Percentiles rank a stretch among this genome's conserved stretches.
These are phyloP conservation scores for Plicaturopsis crispa DNA, from an alignment of 768 basidiomycete genomes.

Conservation along the genomic window DNA sequence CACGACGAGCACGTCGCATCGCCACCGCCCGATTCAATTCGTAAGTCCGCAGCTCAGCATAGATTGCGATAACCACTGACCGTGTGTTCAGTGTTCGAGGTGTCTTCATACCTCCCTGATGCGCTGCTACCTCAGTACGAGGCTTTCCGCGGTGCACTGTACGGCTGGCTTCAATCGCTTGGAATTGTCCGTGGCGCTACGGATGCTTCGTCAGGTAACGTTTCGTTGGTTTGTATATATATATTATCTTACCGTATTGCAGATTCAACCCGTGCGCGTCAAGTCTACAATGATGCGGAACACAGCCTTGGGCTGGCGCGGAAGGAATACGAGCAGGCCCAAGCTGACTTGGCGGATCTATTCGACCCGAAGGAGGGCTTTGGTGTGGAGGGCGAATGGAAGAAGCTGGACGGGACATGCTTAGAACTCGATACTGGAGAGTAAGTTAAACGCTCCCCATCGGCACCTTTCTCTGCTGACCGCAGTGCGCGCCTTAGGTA, in stretches of 20 bases:
- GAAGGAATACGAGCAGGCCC: constrained; percentile 45
- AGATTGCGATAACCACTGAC: not conserved
- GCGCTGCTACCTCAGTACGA: constrained; percentile 68
- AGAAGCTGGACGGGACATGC: constrained; percentile 83
- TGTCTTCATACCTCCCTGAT: constrained; percentile 83
- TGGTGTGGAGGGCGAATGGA: constrained; percentile 87
- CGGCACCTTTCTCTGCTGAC: constrained; percentile 1
- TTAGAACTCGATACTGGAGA: constrained; percentile 82
- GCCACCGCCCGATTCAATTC: constrained; percentile 36
- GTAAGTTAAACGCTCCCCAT: constrained; percentile 34
- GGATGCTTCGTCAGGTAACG: constrained; percentile 34
- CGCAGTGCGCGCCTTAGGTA: constrained; percentile 48
- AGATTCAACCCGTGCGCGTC: constrained; percentile 58
- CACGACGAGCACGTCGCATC: constrained; percentile 64
- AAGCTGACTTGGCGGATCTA: constrained; percentile 55
- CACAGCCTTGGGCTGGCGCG: constrained; percentile 43
- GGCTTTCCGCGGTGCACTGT: constrained; percentile 47
- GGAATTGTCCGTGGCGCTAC: constrained; percentile 43
- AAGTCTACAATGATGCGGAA: constrained; percentile 59
- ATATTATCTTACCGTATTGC: constrained; percentile 4
- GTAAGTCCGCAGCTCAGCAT: constrained; percentile 38
- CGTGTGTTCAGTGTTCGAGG: constrained; percentile 55
- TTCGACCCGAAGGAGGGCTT: constrained; percentile 54
- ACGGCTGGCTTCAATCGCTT: constrained; percentile 56
- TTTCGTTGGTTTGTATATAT: not conserved